Percentiles rank a stretch among this genome's conserved stretches.
These are phyloP conservation scores for Cryphonectria carpinicola DNA, from an alignment of 2,329 filamentous ascomycete species.

Conservation along the genomic window DNA sequence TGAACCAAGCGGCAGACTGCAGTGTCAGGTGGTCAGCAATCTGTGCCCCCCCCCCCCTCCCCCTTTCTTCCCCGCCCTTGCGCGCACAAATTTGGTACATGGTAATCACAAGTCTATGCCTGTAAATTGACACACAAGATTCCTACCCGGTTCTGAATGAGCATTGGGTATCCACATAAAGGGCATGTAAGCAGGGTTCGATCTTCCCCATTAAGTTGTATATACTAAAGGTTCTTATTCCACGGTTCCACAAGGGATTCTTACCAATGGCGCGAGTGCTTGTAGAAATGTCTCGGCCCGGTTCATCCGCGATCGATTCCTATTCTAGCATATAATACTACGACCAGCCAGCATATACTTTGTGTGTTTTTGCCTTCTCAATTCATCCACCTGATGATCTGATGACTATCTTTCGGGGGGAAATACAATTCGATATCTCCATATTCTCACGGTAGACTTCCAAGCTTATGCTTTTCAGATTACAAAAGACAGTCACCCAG, in stretches of 20 bases:
- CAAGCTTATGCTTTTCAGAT: not conserved
- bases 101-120: not conserved
- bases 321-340: not conserved
- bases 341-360: not conserved
- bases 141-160: not conserved
- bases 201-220: not conserved
- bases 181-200: not conserved
- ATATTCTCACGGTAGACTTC: not conserved
- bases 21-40: not conserved
- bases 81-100: not conserved
- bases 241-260: not conserved
- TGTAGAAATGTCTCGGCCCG: not conserved
- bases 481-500: not conserved
- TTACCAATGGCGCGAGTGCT: not conserved
- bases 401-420: not conserved
- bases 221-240: not conserved
- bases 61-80: not conserved
- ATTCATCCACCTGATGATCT: not conserved
- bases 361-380: not conserved
- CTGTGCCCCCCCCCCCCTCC: too few relatives aligned
- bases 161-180: not conserved
- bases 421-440: not conserved
- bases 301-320: not conserved
- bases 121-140: not conserved
- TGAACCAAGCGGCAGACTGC: not conserved